Evolutionary conservation across 106 monocot species (phyloP).

Genomic region (Allium cepa): DNA sequence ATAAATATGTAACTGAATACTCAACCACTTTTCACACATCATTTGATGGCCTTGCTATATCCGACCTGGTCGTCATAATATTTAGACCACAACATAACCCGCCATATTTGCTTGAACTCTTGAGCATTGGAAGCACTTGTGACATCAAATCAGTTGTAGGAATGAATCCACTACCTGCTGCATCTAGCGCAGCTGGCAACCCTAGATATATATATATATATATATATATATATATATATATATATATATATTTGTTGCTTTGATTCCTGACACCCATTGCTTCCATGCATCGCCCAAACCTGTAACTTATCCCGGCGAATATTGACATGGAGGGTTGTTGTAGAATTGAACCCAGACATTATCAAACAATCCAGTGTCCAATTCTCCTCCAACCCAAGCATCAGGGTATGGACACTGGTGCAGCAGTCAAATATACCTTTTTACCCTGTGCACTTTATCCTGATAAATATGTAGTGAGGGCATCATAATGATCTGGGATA

Average conservation of each 20-base stretch:
- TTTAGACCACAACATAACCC: constrained; percentile 11
- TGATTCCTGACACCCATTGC: constrained; percentile 7
- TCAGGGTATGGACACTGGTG: constrained; percentile 29
- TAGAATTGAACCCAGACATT: constrained; percentile 17
- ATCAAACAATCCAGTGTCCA: constrained; percentile 14
- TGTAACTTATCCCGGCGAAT: background rate
- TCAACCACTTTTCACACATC: background rate
- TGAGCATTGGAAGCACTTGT: constrained; percentile 3
- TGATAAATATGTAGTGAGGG: constrained; percentile 1
- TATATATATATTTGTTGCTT: constrained; percentile 4
- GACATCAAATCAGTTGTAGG: constrained; percentile 9
- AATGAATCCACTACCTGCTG: constrained; percentile 15
- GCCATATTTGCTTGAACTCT: constrained; percentile 12
- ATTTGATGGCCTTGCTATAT: constrained; percentile 9
- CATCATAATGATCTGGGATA: constrained; percentile 8
- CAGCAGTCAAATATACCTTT: constrained; percentile 14
- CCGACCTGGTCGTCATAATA: constrained; percentile 10
- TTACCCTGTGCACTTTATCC: constrained; percentile 9
- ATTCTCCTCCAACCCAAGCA: constrained; percentile 12
- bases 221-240: too few relatives aligned
- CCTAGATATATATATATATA: background rate
- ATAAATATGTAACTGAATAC: too few relatives aligned
- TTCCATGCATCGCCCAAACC: constrained; percentile 15
- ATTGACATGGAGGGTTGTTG: constrained; percentile 13
- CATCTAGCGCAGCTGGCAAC: constrained; percentile 11